Evolutionary conservation across 352 stramenopile genomes (phyloP), one percentile per base, ranked within the genome.

Genomic region (Phytophthora ohioensis): DNA sequence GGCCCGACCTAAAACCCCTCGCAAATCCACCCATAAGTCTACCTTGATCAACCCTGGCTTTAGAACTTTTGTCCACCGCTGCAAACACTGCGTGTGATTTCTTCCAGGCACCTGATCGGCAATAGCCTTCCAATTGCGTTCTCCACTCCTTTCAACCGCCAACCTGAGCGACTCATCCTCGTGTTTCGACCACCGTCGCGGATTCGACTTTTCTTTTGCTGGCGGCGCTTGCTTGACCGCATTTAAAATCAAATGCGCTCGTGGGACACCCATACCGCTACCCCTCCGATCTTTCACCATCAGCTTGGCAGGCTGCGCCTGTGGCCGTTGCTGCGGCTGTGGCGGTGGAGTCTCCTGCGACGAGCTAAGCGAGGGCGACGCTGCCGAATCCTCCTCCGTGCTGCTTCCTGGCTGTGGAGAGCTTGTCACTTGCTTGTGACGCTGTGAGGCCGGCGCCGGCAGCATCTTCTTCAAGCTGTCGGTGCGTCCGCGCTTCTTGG

Each of bases 31-130:
- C 30, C 17, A 4, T 57, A 52, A 45, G 1, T 27, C 8, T 85
- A 94, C 92, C 79, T 98, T 98, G 53, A 97, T 97, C 43, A 98
- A 83, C 1, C 93, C 93, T n/a, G 92, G 91, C 57, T 96, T 95
- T 11, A 98, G 80, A 57, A 98, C 93, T 80, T 98, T 98, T 3
- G 90, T 97, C 93, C 93, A 98, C 15, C 93, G 85, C 66, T 98
- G 93, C 52, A 98, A 67, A 73, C 93, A 98, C 76, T 98, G 93
- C 49, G 92, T 97, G 71, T 98, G 92, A 67, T 98, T 98, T 11
- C 93, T 77, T 30, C 90, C 92, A 4, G 89, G 89, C 27, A 98
- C 91, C 67, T 97, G 90, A 52, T 97, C 87, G 4, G 93, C 93
- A 52, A 98, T 98, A 5, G 92, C 90, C 69, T 96, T 96, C 89